Evolutionary conservation across 192 early-diverging fungal genomes (phyloP).

Genomic region (Linderina pennispora): DNA sequence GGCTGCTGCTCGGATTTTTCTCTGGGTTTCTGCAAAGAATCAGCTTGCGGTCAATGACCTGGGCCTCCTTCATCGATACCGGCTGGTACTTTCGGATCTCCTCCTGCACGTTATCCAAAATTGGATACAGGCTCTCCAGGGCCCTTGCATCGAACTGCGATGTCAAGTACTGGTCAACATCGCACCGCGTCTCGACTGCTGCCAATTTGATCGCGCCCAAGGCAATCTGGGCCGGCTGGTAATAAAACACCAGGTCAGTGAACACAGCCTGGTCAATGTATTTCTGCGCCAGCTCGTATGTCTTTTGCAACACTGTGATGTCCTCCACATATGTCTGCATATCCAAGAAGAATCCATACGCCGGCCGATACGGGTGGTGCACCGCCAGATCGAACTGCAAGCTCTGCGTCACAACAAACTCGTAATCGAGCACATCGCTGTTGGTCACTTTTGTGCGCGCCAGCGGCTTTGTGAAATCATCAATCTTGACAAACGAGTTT

Average conservation of each 20-base stretch:
- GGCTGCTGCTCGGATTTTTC: constrained; percentile 59
- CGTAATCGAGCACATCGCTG: constrained; percentile 55
- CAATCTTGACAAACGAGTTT: constrained; percentile 63
- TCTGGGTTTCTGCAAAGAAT: constrained; percentile 67
- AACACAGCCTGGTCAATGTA: constrained; percentile 55
- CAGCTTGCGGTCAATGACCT: constrained; percentile 56
- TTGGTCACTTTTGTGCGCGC: constrained; percentile 35
- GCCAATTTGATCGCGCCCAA: constrained; percentile 60
- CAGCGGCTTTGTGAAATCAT: constrained; percentile 56
- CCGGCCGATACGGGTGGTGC: constrained; percentile 65
- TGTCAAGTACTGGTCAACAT: constrained; percentile 50
- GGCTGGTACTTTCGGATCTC: constrained; percentile 32
- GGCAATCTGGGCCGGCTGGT: constrained; percentile 73
- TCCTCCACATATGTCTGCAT: constrained; percentile 50
- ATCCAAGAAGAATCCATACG: constrained; percentile 68
- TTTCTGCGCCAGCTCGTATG: constrained; percentile 50
- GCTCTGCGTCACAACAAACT: constrained; percentile 65
- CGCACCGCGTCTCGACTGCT: constrained; percentile 47
- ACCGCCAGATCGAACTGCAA: constrained; percentile 68
- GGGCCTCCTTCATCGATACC: constrained; percentile 46
- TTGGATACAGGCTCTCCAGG: constrained; percentile 38
- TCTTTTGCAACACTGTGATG: constrained; percentile 18
- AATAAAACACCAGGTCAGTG: constrained; percentile 68
- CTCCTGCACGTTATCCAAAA: constrained; percentile 50
- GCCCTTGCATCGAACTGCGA: constrained; percentile 38